Base-by-base conservation (phyloP, 768 basidiomycete species). In the Boletus insuetus region DNA sequence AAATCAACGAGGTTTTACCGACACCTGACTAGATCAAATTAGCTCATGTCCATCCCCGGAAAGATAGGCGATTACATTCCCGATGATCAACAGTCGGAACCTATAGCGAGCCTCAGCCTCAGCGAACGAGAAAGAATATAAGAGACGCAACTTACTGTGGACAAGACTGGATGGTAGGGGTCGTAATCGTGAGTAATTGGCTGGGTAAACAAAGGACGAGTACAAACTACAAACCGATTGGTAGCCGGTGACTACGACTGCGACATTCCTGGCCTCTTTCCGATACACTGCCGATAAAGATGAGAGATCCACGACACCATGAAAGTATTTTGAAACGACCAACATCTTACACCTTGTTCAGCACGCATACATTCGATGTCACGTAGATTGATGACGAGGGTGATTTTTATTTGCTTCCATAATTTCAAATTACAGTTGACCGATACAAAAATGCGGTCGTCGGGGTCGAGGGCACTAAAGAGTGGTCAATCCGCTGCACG, bases 61-160 rank as follows among this genome's bases (percentile, higher is more conserved):
- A 10, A 37, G 20, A 42, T 1, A 4, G n/a, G 17, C 1, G 3
- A 7, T 51, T 32, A 62, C 60, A 50, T 62, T 63, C 3, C 60
- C 60, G 16, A 61, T 62, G 1, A 61, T 38, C 38, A 62, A 7
- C 60, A 45, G 38, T n/a, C n/a, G n/a, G n/a, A n/a, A n/a, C n/a
- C n/a, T n/a, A n/a, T n/a, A n/a, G n/a, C n/a, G n/a, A n/a, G n/a
- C n/a, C n/a, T n/a, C n/a, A n/a, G n/a, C n/a, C n/a, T n/a, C n/a
- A n/a, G n/a, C n/a, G n/a, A n/a, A n/a, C n/a, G n/a, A n/a, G n/a
- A n/a, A n/a, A n/a, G n/a, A n/a, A n/a, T n/a, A n/a, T n/a, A n/a
- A n/a, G n/a, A n/a, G n/a, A n/a, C n/a, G n/a, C n/a, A n/a, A n/a
- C n/a, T n/a, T n/a, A n/a, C n/a, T n/a, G n/a, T n/a, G n/a, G n/a